phyloP scores from a whole-genome alignment of 345 rosid genomes.

The Populus simonii region DNA sequence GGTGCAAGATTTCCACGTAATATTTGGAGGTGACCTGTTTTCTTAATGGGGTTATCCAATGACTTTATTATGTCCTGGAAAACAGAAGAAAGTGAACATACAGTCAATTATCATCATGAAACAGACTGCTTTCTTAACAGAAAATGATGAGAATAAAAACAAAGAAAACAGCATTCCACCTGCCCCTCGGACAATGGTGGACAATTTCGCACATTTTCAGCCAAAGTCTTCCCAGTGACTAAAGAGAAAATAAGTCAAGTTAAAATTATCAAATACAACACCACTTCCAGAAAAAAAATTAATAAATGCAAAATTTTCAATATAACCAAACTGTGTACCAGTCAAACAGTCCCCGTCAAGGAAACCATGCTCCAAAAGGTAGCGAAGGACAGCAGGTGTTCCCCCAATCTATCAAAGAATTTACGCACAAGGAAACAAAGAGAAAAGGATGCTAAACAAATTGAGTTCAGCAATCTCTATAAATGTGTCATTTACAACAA shows the following conservation, averaged over 20 bases:
- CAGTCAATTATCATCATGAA: background rate
- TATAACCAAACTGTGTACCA: constrained; percentile 37
- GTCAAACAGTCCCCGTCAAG: constrained; percentile 75
- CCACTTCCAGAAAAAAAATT: constrained; percentile 1
- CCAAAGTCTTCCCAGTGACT: constrained; percentile 95
- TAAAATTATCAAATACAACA: background rate
- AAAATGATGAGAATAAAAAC: background rate
- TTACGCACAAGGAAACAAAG: background rate
- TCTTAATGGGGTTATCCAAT: constrained; percentile 77
- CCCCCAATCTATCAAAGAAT: constrained; percentile 58
- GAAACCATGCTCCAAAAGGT: constrained; percentile 62
- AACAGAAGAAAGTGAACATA: background rate
- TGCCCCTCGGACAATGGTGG: constrained; percentile 74
- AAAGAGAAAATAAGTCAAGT: constrained; percentile 14
- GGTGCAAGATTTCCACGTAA: constrained; percentile 90
- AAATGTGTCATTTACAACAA: background rate
- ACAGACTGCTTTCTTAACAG: background rate
- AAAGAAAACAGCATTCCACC: constrained; percentile 36
- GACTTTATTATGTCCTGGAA: constrained; percentile 74
- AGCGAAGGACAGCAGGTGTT: constrained; percentile 66
- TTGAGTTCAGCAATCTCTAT: background rate
- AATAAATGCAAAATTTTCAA: constrained; percentile 4
- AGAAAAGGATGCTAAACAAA: background rate
- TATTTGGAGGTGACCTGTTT: constrained; percentile 93
- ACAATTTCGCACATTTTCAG: constrained; percentile 65